Base-by-base conservation (phyloP, 306 rosid genomes). In the Inga leiocalycina region DNA sequence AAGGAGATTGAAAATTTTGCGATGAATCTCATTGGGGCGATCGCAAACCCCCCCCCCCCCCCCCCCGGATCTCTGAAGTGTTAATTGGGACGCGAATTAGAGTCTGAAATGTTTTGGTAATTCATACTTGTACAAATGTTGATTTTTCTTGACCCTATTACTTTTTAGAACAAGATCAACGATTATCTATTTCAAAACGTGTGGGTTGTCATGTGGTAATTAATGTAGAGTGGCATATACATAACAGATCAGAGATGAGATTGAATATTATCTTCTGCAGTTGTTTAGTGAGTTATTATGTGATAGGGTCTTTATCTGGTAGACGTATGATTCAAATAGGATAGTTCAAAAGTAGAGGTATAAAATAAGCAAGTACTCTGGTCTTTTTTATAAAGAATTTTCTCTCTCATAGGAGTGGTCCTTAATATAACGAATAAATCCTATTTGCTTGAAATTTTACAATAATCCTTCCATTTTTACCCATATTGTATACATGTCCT, bases 41-140 rank as follows among this genome's bases (percentile, higher is more conserved):
- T 57, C 30, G 30, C 30, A 27, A 27, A 27, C 30, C 30, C 1
- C 30, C 30, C 30, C 30, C 30, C 30, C 30, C 30, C 30, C 30
- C 30, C 30, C 30, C 30, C 30, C 1, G 30, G 32, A 59, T 90
- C 71, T 91, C 87, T 39, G 49, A 76, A 82, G 88, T 88, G 76
- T 89, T 89, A 35, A 67, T 67, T 78, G 81, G 27, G 45, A 84
- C 83, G 85, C 82, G 85, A 39, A 88, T 84, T 10, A 57, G 79
- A 73, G 82, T 85, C 66, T 84, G 89, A 51, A 88, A 83, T 73
- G 88, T 84, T 77, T 85, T 87, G 56, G 88, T 85, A 79, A 88
- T 85, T 86, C 89, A 86, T 84, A 89, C 85, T 86, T 82, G 80
- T 65, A 88, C 82, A 54, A 77, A 82, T 27, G 90, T 88, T 17